phyloP scores from a whole-genome alignment of 179 eudicot species.

The Beta lomatogona region DNA sequence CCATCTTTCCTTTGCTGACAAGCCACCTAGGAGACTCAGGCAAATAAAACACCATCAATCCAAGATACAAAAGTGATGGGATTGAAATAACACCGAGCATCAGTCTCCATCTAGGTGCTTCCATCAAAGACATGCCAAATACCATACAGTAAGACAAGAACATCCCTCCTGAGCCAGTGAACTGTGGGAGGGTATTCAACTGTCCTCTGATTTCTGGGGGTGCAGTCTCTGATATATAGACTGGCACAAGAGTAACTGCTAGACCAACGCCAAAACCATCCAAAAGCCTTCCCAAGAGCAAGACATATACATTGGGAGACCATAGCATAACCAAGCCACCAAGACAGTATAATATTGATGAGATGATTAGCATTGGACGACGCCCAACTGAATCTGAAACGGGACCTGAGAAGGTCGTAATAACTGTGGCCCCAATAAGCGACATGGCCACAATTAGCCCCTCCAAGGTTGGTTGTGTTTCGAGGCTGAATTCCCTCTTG shows the following conservation, averaged over 20 bases:
- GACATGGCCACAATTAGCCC: constrained; percentile 55
- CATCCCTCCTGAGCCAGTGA: constrained; percentile 57
- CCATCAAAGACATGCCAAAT: constrained; percentile 49
- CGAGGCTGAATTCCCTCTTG: constrained; percentile 49
- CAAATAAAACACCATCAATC: constrained; percentile 41
- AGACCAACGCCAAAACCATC: constrained; percentile 54
- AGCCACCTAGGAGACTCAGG: constrained; percentile 59
- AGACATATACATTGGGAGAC: constrained; percentile 53
- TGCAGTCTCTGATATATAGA: constrained; percentile 50
- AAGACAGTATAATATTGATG: constrained; percentile 42
- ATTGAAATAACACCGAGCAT: constrained; percentile 49
- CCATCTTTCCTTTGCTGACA: constrained; percentile 53
- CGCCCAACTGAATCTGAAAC: constrained; percentile 47
- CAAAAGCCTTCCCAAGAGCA: constrained; percentile 42
- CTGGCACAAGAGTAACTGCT: constrained; percentile 50
- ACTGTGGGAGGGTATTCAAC: constrained; percentile 51
- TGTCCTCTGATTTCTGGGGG: constrained; percentile 53
- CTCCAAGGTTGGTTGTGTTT: constrained; percentile 45
- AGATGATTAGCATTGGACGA: constrained; percentile 44
- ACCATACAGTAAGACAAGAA: constrained; percentile 55
- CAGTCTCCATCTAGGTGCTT: constrained; percentile 46
- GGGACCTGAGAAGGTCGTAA: constrained; percentile 50
- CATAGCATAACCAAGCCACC: constrained; percentile 50
- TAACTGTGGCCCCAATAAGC: constrained; percentile 47
- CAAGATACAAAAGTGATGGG: constrained; percentile 44